Conservation (phyloP, 2,329 filamentous ascomycete species). For the Beauveria bassiana region DNA sequence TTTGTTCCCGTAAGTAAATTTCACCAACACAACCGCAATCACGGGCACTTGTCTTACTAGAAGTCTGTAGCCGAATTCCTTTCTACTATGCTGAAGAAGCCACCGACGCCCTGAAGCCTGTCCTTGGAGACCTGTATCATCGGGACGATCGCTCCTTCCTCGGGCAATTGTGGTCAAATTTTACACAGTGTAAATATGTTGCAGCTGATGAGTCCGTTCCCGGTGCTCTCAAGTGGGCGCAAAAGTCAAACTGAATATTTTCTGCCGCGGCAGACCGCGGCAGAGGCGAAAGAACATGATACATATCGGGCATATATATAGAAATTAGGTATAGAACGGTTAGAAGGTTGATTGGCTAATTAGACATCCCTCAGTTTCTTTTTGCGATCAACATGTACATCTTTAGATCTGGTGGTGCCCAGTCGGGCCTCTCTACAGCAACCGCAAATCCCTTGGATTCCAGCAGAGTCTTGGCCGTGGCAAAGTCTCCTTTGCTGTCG, state of each 20-base stretch:
- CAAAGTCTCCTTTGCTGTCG: constrained; percentile 12
- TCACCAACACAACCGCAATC: not conserved
- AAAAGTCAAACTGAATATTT: not conserved
- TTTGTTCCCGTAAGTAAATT: constrained; percentile 41
- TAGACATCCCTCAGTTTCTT: not conserved
- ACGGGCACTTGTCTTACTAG: not conserved
- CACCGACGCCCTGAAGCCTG: constrained; percentile 46
- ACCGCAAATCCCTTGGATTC: constrained; percentile 17
- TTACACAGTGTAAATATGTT: constrained; percentile 40
- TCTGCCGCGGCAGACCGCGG: no score
- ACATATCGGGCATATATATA: not conserved
- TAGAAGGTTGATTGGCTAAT: not conserved
- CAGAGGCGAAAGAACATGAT: no score
- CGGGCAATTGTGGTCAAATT: constrained; percentile 37
- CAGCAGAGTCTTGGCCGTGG: constrained; percentile 14
- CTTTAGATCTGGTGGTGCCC: constrained; percentile 2
- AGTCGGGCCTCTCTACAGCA: constrained; percentile 6
- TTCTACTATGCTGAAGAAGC: constrained; percentile 55
- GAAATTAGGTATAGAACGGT: not conserved
- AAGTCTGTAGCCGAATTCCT: constrained; percentile 37
- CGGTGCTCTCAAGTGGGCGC: constrained; percentile 15
- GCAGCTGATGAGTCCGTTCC: constrained; percentile 25
- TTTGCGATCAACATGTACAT: constrained; percentile 11
- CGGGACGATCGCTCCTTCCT: constrained; percentile 36
- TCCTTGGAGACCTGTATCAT: constrained; percentile 49